A percentile compares a stretch with the other conserved stretches of the same genome.
These are phyloP conservation scores for Trichoderma erinaceum DNA, from an alignment of 495 filamentous ascomycete genomes.

Conservation along the genomic window DNA sequence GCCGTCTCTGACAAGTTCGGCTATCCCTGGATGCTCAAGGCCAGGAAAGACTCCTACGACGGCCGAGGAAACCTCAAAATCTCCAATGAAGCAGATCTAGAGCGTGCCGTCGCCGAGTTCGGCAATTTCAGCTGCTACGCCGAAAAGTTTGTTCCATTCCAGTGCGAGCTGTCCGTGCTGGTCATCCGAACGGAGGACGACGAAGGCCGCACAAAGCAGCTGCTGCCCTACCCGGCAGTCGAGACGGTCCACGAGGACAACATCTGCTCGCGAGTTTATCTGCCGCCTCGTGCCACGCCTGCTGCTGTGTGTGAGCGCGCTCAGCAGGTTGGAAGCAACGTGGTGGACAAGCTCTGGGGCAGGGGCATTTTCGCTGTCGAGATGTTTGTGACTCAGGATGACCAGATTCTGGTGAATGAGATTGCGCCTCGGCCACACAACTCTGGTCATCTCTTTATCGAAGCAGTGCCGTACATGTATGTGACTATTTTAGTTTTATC, in stretches of 20 bases:
- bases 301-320: constrained; percentile 55
- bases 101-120: constrained; percentile 60
- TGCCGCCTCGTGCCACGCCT: constrained; percentile 70
- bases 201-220: constrained; percentile 39
- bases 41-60: constrained; percentile 88
- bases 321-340: constrained; percentile 69
- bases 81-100: constrained; percentile 58
- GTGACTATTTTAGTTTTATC: background rate
- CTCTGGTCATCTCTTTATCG: constrained; percentile 95
- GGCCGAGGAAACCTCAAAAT: constrained; percentile 87
- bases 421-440: constrained; percentile 52
- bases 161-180: constrained; percentile 88
- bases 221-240: constrained; percentile 77
- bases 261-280: constrained; percentile 90
- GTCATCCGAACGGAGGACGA: constrained; percentile 83
- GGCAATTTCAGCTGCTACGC: constrained; percentile 73
- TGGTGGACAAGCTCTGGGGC: constrained; percentile 73
- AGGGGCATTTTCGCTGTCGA: constrained; percentile 95
- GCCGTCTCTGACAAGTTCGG: constrained; percentile 60
- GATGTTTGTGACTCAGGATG: constrained; percentile 84
- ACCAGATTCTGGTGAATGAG: constrained; percentile 30
- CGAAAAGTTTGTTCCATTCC: constrained; percentile 84
- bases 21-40: constrained; percentile 93
- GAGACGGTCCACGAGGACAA: constrained; percentile 94
- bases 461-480: constrained; percentile 65